phyloP scores from a whole-genome alignment of 2,329 filamentous ascomycete genomes.

The Penicillium sp. region DNA sequence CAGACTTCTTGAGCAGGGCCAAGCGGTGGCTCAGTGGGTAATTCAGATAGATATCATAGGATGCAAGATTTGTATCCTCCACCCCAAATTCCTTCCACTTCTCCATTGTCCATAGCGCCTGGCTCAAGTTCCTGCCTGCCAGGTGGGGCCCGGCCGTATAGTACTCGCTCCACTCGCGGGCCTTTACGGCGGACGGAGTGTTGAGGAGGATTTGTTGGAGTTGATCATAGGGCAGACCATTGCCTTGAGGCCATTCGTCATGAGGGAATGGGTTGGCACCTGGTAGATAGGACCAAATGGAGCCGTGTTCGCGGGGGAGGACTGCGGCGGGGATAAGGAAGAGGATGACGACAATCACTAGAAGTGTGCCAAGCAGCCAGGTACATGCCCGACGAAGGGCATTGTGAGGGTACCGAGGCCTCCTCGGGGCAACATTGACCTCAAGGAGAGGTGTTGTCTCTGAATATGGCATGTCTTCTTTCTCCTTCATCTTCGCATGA shows the following conservation, averaged over 20 bases:
- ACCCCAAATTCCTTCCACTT: conserved; percentile 73
- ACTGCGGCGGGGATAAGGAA: conserved; percentile 45
- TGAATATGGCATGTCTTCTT: conserved; percentile 35
- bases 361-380: conserved; percentile 38
- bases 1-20: conserved; percentile 60
- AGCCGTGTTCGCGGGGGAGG: conserved; percentile 40
- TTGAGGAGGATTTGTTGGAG: conserved; percentile 56
- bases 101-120: conserved; percentile 74
- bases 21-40: conserved; percentile 72
- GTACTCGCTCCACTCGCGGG: conserved; percentile 73
- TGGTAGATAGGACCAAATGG: conserved; percentile 44
- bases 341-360: conserved; percentile 41
- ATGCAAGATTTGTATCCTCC: conserved; percentile 56
- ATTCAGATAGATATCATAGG: conserved; percentile 78
- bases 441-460: conserved; percentile 47
- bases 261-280: conserved; percentile 41
- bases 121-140: conserved; percentile 74
- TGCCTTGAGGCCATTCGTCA: conserved; percentile 42
- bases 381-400: conserved; percentile 47
- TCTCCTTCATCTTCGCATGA: conserved; percentile 36
- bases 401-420: conserved; percentile 46
- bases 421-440: conserved; percentile 42
- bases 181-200: conserved; percentile 57
- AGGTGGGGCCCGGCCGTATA: conserved; percentile 76
- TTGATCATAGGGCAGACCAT: conserved; percentile 55